Conservation (phyloP, 2,329 filamentous ascomycete species). For the Simplicillium aogashimaense region DNA sequence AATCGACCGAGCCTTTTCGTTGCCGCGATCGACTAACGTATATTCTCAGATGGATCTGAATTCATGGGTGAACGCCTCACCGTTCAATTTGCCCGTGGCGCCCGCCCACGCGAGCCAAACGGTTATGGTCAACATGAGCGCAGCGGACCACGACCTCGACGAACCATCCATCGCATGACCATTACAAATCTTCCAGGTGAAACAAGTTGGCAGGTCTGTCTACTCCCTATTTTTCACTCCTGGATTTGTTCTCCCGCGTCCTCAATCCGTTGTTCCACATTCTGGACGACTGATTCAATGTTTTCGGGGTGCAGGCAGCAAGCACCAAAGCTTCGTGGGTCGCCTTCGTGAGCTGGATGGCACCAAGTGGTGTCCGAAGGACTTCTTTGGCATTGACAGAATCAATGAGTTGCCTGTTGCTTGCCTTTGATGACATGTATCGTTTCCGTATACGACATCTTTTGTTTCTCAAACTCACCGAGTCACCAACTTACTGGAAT, state of each 20-base stretch:
- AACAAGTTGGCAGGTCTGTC: constrained; percentile 99
- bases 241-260: constrained; percentile 11
- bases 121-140: constrained; percentile 45
- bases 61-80: constrained; percentile 98
- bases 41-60: constrained; percentile 72
- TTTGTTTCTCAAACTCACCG: constrained; percentile 24
- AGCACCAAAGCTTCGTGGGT: no score
- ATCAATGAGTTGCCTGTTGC: constrained; percentile 16
- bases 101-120: constrained; percentile 41
- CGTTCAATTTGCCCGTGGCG: constrained; percentile 94
- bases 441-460: neutral
- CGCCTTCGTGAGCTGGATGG: no score
- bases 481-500: constrained; percentile 70
- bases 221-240: constrained; percentile 16
- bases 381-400: no score
- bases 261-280: neutral
- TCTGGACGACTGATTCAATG: neutral
- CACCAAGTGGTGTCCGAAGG: no score
- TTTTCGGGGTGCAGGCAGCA: no score
- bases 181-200: constrained; percentile 94
- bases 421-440: constrained; percentile 5
- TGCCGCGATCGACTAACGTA: constrained; percentile 12
- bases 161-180: constrained; percentile 93
- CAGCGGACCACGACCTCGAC: constrained; percentile 65
- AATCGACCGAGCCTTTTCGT: neutral